A percentile compares a stretch with the other conserved stretches of the same genome.
phyloP scores from a whole-genome alignment of 2,329 filamentous ascomycete species.

The Penicillium sp. region DNA sequence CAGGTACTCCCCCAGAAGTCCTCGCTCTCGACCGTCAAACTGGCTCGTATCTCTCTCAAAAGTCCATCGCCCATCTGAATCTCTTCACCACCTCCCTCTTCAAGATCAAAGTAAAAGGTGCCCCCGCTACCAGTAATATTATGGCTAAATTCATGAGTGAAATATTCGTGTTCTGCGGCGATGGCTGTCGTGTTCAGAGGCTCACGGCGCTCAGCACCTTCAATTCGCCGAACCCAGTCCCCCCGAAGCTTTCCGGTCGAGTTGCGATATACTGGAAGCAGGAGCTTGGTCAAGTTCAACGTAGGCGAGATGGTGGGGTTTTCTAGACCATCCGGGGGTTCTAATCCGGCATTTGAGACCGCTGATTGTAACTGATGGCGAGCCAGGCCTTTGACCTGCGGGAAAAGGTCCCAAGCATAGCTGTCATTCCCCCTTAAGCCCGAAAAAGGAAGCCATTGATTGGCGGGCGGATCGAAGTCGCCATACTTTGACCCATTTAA shows the following conservation, averaged over 20 bases:
- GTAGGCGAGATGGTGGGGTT: slow-evolving; percentile 23
- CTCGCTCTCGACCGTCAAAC: slow-evolving; percentile 69
- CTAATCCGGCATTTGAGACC: slow-evolving; percentile 32
- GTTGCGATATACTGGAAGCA: slow-evolving; percentile 68
- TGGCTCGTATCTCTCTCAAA: slow-evolving; percentile 66
- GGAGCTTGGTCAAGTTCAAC: slow-evolving; percentile 37
- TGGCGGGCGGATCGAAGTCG: slow-evolving; percentile 47
- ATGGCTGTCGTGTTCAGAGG: slow-evolving; percentile 64
- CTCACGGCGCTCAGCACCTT: slow-evolving; percentile 46
- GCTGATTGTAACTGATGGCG: slow-evolving; percentile 51
- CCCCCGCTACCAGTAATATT: slow-evolving; percentile 76
- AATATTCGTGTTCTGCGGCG: slow-evolving; percentile 65
- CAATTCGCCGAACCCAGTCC: slow-evolving; percentile 65
- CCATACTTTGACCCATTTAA: slow-evolving; percentile 52
- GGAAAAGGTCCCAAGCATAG: slow-evolving; percentile 74
- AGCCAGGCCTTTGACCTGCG: slow-evolving; percentile 63
- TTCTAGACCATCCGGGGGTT: slow-evolving; percentile 29
- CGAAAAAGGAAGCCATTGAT: slow-evolving; percentile 66
- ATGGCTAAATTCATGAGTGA: slow-evolving; percentile 64
- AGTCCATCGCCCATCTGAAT: slow-evolving; percentile 47
- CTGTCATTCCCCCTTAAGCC: slow-evolving; percentile 72
- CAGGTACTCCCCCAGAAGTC: slow-evolving; percentile 68
- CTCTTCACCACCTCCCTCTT: slow-evolving; percentile 49
- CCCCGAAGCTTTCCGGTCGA: slow-evolving; percentile 73
- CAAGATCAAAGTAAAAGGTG: slow-evolving; percentile 66